Evolutionary conservation across 345 rosid genomes (phyloP).

Genomic region (Triadica sebifera): DNA sequence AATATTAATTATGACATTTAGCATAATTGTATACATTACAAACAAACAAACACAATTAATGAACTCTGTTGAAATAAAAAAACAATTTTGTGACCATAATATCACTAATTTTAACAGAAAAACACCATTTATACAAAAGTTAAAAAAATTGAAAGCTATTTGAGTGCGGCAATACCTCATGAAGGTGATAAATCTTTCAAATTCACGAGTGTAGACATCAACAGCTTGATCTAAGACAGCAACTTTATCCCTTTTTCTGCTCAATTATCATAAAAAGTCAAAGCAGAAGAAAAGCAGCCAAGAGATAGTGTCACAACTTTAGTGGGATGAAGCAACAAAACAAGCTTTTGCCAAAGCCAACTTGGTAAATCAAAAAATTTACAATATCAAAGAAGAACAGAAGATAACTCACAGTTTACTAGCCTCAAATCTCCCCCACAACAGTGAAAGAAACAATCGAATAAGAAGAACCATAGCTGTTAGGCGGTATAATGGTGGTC

Average conservation of each 20-base stretch:
- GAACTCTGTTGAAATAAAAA: not conserved
- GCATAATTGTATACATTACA: not conserved
- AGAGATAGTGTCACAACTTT: slow-evolving; percentile 22
- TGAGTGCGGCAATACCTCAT: slow-evolving; percentile 53
- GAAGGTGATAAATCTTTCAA: slow-evolving; percentile 73
- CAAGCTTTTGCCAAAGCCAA: not conserved
- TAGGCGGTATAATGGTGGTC: slow-evolving; percentile 83
- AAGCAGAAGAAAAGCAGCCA: slow-evolving; percentile 28
- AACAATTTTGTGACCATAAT: not conserved
- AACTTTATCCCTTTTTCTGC: slow-evolving; percentile 56
- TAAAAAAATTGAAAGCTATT: not conserved
- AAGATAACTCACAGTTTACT: slow-evolving; percentile 58
- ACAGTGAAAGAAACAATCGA: slow-evolving; percentile 60
- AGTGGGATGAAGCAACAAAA: slow-evolving; percentile 9
- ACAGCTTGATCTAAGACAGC: slow-evolving; percentile 70
- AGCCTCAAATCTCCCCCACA: slow-evolving; percentile 64
- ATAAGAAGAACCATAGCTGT: slow-evolving; percentile 62
- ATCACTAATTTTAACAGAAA: not conserved
- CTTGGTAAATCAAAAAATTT: not conserved
- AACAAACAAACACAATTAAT: not conserved
- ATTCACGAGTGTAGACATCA: slow-evolving; percentile 63
- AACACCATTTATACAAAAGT: not conserved
- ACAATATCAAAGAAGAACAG: slow-evolving; percentile 19
- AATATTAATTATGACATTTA: not conserved
- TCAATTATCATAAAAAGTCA: slow-evolving; percentile 15